Evolutionary conservation across 1,139 yeast species (phyloP).

Genomic region (Suhomyces panamericanus): DNA sequence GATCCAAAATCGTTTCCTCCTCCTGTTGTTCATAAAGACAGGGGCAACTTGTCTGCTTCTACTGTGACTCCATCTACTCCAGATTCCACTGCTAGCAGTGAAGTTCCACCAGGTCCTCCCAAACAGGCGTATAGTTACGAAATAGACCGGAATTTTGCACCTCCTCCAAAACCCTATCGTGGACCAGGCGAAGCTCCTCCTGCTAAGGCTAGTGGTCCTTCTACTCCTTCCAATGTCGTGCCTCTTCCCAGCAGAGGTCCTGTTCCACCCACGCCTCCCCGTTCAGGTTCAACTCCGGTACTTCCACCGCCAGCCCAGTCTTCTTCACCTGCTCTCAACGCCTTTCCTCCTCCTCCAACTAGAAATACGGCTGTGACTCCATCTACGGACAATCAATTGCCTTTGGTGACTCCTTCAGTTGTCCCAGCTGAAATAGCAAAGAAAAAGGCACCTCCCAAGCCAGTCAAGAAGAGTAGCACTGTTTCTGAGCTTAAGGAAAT

Average conservation of each 20-base stretch:
- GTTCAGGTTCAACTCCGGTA: neutral
- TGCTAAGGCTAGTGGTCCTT: conserved; percentile 1
- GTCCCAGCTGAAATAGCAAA: conserved; percentile 11
- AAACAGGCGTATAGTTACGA: conserved; percentile 2
- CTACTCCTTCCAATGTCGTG: conserved; percentile 1
- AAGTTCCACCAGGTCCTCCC: neutral
- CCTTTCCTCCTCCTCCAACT: conserved; percentile 2
- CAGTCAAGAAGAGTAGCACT: conserved; percentile 29
- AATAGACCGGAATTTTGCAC: conserved; percentile 29
- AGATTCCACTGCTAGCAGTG: too few relatives aligned
- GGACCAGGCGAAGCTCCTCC: conserved; percentile 7
- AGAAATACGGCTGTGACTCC: neutral
- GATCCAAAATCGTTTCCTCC: conserved; percentile 18
- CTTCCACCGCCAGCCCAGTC: neutral
- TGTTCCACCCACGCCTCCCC: neutral
- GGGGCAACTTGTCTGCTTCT: conserved; percentile 8
- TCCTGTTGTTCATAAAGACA: conserved; percentile 16
- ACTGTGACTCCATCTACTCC: neutral
- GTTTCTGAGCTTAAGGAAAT: neutral
- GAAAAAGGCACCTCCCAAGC: conserved; percentile 44
- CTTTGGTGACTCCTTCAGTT: neutral
- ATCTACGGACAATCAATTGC: neutral
- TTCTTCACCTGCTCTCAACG: neutral
- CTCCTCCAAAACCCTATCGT: conserved; percentile 28
- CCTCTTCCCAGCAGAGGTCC: neutral